Percentiles rank a stretch among this genome's conserved stretches.
phyloP scores from a whole-genome alignment of 2,329 filamentous ascomycete genomes.

The Septoria linicola region DNA sequence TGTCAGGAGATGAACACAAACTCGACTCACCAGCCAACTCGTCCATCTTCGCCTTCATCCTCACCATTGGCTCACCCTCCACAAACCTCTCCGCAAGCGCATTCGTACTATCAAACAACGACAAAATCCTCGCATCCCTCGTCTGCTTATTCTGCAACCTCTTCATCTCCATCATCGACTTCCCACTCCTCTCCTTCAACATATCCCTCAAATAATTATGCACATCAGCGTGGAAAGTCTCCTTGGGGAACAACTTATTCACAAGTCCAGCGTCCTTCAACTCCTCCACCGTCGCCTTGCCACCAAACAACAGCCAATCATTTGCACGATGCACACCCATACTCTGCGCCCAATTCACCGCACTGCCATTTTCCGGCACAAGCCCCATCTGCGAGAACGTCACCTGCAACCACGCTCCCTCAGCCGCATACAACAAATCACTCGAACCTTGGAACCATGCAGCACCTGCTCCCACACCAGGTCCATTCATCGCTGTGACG shows the following conservation, averaged over 20 bases:
- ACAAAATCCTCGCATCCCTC: conserved; percentile 28
- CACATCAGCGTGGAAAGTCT: conserved; percentile 30
- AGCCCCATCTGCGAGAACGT: conserved; percentile 32
- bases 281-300: conserved; percentile 29
- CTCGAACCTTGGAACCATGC: conserved; percentile 33
- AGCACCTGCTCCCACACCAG: conserved; percentile 32
- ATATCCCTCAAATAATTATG: conserved; percentile 29
- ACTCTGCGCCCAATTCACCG: conserved; percentile 29
- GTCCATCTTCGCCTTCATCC: conserved; percentile 34
- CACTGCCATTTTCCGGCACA: conserved; percentile 30
- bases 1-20: not conserved
- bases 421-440: conserved; percentile 33
- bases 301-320: conserved; percentile 33
- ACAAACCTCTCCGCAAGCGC: conserved; percentile 32
- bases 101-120: conserved; percentile 29
- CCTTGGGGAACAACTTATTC: conserved; percentile 31
- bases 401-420: conserved; percentile 32
- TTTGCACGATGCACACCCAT: conserved; percentile 32
- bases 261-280: conserved; percentile 31
- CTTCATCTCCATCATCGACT: conserved; percentile 35
- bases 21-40: conserved; percentile 30
- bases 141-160: conserved; percentile 27
- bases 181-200: conserved; percentile 30
- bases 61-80: conserved; percentile 31
- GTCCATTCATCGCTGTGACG: conserved; percentile 32